Conservation (phyloP, 192 early-diverging fungal genomes). For the Dimargaris cristalligena region DNA sequence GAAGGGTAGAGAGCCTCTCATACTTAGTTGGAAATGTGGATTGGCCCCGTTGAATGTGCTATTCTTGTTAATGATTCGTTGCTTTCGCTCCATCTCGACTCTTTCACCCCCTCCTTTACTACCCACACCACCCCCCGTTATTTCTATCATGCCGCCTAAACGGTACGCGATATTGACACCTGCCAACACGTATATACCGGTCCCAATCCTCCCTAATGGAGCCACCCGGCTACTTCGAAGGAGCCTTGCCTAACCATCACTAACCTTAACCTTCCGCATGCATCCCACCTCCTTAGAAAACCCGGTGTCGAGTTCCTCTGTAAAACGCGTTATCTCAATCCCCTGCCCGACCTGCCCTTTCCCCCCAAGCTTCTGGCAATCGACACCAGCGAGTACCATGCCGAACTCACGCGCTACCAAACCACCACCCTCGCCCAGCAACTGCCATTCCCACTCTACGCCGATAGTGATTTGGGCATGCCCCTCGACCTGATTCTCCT, state of each 20-base stretch:
- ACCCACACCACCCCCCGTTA: too few relatives aligned
- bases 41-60: too few relatives aligned
- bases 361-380: conserved; percentile 33
- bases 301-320: conserved; percentile 32
- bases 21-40: too few relatives aligned
- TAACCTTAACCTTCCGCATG: background rate
- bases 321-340: conserved; percentile 31
- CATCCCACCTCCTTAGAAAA: conserved; percentile 12
- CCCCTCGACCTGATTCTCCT: conserved; percentile 28
- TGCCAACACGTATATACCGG: background rate
- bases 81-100: too few relatives aligned
- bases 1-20: too few relatives aligned
- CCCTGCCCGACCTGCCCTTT: conserved; percentile 28
- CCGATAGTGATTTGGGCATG: conserved; percentile 32
- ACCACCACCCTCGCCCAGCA: conserved; percentile 29
- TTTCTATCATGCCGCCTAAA: background rate
- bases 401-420: conserved; percentile 26
- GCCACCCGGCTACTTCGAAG: background rate
- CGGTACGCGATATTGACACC: background rate
- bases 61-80: too few relatives aligned
- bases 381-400: conserved; percentile 23
- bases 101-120: too few relatives aligned
- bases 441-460: conserved; percentile 27
- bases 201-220: background rate
- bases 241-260: background rate